Percentiles rank a stretch among this genome's conserved stretches.
Evolutionary conservation across 1,284 basidiomycete species (phyloP).

Genomic region (Ganoderma sinense): DNA sequence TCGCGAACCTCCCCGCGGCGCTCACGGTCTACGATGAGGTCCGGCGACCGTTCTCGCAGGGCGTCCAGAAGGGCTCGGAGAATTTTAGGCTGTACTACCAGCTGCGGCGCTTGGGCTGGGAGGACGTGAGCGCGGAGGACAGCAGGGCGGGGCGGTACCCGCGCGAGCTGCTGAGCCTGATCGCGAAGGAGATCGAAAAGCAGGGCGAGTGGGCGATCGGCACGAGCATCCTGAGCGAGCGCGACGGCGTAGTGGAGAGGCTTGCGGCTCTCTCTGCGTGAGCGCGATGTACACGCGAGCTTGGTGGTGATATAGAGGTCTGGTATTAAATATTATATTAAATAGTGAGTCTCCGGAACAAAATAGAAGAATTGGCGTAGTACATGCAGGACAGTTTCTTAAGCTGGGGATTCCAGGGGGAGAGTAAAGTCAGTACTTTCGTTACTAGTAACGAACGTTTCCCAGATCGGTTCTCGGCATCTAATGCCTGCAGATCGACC

Average conservation of each 20-base stretch:
- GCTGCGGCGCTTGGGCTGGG: constrained; percentile 6
- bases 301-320: too few relatives aligned
- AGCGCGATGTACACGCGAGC: background rate
- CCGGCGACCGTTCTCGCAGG: constrained; percentile 35
- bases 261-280: background rate
- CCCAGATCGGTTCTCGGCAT: too few relatives aligned
- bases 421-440: too few relatives aligned
- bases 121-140: constrained; percentile 9
- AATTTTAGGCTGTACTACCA: constrained; percentile 3
- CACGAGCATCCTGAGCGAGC: constrained; percentile 24
- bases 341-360: too few relatives aligned
- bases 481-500: too few relatives aligned
- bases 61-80: constrained; percentile 14
- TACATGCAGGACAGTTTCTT: too few relatives aligned
- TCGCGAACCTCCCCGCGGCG: constrained; percentile 36
- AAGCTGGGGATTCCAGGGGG: too few relatives aligned
- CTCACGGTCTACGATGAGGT: constrained; percentile 45
- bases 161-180: background rate
- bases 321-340: too few relatives aligned
- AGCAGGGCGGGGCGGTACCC: constrained; percentile 13
- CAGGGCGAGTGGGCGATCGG: background rate
- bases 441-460: too few relatives aligned
- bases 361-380: too few relatives aligned
- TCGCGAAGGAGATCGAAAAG: constrained; percentile 1
- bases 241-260: background rate